Conservation (phyloP, 2,329 filamentous ascomycete species). For the Arthrobotrys musiformis region DNA sequence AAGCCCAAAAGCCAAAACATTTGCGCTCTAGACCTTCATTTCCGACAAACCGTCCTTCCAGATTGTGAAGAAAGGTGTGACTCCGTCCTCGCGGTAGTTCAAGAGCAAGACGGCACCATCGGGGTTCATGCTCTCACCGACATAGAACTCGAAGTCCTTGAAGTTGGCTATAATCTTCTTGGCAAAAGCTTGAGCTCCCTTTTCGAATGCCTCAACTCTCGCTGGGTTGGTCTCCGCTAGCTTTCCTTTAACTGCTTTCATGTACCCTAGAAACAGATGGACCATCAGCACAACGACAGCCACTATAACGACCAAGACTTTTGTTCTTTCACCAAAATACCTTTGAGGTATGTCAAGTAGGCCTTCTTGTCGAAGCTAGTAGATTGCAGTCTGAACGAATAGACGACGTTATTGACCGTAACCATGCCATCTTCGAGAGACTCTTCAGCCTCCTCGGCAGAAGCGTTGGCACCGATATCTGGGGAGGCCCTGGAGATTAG, state of each 20-base stretch:
- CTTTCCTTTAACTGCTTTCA: conserved; percentile 83
- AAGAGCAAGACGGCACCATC: conserved; percentile 90
- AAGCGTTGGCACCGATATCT: conserved; percentile 96
- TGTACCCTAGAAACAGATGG: conserved; percentile 72
- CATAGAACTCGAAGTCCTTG: conserved; percentile 96
- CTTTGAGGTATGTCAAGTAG: conserved; percentile 85
- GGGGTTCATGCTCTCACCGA: conserved; percentile 89
- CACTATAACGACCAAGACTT: not conserved
- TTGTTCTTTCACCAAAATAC: too few species aligned
- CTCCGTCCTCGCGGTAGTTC: conserved; percentile 97
- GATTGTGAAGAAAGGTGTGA: conserved; percentile 86
- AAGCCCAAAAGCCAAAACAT: not conserved
- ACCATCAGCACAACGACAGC: not conserved
- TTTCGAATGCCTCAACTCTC: conserved; percentile 81
- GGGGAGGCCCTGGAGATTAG: not conserved
- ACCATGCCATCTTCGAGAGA: conserved; percentile 76
- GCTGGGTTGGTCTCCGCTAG: conserved; percentile 74
- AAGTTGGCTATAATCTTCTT: conserved; percentile 83
- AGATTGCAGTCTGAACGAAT: conserved; percentile 87
- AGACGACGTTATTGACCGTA: conserved; percentile 90
- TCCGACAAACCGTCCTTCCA: conserved; percentile 94
- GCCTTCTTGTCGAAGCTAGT: conserved; percentile 87
- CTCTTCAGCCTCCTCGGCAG: conserved; percentile 83
- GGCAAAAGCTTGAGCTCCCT: conserved; percentile 78
- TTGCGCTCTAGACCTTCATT: conserved; percentile 82